Evolutionary conservation across 2,329 filamentous ascomycete genomes (phyloP).

Genomic region (Colletotrichum karsti): DNA sequence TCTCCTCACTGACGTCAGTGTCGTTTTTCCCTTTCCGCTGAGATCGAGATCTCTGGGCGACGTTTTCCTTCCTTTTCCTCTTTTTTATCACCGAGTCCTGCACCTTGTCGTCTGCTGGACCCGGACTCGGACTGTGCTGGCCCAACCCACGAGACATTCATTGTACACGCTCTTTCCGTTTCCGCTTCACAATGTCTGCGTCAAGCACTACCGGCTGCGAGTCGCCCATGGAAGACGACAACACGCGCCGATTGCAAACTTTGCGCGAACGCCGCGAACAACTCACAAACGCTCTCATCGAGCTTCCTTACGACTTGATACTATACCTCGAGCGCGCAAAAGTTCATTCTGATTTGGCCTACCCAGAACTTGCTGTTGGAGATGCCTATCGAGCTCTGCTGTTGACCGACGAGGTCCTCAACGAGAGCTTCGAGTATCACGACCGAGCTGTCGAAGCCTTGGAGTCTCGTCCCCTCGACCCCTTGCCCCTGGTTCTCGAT

Average conservation of each 20-base stretch:
- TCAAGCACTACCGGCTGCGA: constrained; percentile 19
- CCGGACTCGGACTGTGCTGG: constrained; percentile 2
- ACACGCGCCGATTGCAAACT: constrained; percentile 39
- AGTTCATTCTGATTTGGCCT: constrained; percentile 78
- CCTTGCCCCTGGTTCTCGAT: constrained; percentile 54
- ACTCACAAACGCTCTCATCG: constrained; percentile 63
- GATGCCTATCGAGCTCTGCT: constrained; percentile 93
- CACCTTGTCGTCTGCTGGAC: neutral
- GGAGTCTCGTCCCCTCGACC: constrained; percentile 43
- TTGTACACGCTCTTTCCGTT: constrained; percentile 1
- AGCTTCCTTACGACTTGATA: constrained; percentile 67
- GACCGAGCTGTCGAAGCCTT: constrained; percentile 69
- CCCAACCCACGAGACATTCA: neutral
- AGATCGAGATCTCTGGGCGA: constrained; percentile 6
- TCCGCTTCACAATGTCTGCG: constrained; percentile 14
- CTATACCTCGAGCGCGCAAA: constrained; percentile 75
- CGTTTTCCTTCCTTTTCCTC: neutral
- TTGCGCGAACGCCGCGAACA: constrained; percentile 63
- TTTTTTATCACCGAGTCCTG: constrained; percentile 2
- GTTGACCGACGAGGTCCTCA: constrained; percentile 80
- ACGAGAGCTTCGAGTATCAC: constrained; percentile 86
- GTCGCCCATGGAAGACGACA: constrained; percentile 13
- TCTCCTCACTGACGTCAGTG: constrained; percentile 29
- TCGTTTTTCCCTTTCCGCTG: constrained; percentile 14
- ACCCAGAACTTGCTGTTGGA: constrained; percentile 88